Evolutionary conservation across 371 early-diverging fungal species (phyloP).

Genomic region (Circinella minor): DNA sequence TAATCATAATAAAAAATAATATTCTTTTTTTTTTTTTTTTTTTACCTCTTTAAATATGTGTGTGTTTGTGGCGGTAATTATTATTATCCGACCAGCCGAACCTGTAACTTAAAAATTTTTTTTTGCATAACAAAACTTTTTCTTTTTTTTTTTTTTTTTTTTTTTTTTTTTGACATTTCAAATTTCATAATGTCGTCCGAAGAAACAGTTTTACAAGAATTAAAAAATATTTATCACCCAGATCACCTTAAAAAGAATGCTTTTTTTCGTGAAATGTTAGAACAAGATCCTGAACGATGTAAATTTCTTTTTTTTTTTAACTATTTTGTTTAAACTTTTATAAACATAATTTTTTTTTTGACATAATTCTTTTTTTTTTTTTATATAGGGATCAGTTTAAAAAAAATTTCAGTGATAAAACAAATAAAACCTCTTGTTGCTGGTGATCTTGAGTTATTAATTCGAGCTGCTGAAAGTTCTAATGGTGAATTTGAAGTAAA

Average conservation of each 20-base stretch:
- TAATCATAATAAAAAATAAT: too few species aligned
- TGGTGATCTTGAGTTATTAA: conserved; percentile 36
- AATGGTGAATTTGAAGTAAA: conserved; percentile 37
- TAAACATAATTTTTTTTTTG: too few species aligned
- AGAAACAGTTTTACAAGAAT: not conserved
- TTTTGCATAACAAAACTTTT: too few species aligned
- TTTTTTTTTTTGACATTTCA: not conserved
- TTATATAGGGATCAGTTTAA: conserved; percentile 47
- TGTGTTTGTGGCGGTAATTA: too few species aligned
- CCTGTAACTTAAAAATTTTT: too few species aligned
- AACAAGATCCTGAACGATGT: conserved; percentile 51
- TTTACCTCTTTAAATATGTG: too few species aligned
- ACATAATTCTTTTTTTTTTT: too few species aligned
- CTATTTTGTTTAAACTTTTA: too few species aligned
- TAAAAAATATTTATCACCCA: conserved; percentile 24
- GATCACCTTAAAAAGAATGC: conserved; percentile 46
- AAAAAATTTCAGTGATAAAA: conserved; percentile 44
- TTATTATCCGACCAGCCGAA: too few species aligned
- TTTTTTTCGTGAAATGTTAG: conserved; percentile 47
- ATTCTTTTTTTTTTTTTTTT: too few species aligned
- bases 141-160: not conserved
- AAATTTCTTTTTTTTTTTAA: conserved; percentile 15
- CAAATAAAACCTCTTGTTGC: conserved; percentile 44
- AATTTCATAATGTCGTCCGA: not conserved
- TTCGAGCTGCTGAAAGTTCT: conserved; percentile 31